Percentiles rank a stretch among this genome's conserved stretches.
Conservation (phyloP, 306 rosid genomes). For the Cicer bijugum region DNA sequence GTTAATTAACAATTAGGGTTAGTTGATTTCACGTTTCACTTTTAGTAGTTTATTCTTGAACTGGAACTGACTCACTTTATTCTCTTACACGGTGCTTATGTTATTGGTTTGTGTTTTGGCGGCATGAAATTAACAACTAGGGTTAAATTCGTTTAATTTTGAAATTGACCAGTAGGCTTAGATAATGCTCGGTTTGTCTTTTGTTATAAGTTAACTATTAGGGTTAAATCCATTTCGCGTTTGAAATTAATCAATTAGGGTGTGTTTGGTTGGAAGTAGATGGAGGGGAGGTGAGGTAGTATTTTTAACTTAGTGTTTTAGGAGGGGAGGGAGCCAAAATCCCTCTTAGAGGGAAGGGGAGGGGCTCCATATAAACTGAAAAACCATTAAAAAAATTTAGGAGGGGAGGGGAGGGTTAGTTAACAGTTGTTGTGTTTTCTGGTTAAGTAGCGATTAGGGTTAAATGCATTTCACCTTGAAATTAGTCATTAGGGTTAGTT, state of each 20-base stretch:
- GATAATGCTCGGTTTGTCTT: neutral
- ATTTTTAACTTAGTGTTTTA: no score
- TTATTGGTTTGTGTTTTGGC: no score
- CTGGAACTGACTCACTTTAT: no score
- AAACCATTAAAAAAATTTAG: no score
- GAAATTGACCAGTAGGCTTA: neutral
- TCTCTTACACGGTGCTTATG: no score
- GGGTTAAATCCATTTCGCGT: neutral
- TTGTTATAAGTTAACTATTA: neutral
- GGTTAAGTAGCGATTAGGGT: neutral
- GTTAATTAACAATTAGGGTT: neutral
- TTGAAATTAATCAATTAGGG: neutral
- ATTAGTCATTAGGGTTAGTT: neutral
- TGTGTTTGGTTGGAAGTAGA: no score
- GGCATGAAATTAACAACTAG: neutral
- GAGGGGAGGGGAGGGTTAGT: neutral
- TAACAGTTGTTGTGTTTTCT: neutral
- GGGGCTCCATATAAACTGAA: neutral
- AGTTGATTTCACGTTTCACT: neutral
- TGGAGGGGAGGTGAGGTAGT: no score
- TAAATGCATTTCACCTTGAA: neutral
- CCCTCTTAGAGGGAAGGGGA: no score
- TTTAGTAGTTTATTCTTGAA: no score
- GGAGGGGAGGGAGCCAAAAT: no score
- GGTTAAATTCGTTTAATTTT: neutral